Evolutionary conservation across 441 rosid genomes (phyloP), one percentile per base, ranked within the genome.

Genomic region (Manihot esculenta): DNA sequence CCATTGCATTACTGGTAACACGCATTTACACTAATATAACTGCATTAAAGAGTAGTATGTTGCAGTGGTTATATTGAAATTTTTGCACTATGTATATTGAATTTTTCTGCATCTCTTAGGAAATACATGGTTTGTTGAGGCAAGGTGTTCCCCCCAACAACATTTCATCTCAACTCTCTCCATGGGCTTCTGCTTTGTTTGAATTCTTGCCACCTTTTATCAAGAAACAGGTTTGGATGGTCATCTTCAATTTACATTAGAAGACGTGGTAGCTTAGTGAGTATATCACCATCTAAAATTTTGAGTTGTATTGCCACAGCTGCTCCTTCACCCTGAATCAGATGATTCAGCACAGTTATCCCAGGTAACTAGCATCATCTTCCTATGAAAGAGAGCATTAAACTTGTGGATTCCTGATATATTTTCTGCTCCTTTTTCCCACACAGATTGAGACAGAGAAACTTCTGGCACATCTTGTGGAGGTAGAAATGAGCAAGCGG

Each of bases 281-380:
- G 51, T 68, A 65, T 47, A 49, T 24, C n/a, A 24, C 64, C 73
- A 65, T 73, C 71, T 74, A 68, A 80, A 71, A 71, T 61, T 70
- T 64, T 62, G 33, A 57, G 74, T 14, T 80, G 62, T 76, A 15
- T 66, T 82, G 71, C 56, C 73, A 21, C 92, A 96, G 99, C 83
- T 96, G 58, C 98, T 96, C 76, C 99, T 96, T 65, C 78, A 72
- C 73, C 97, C 98, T 13, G 99, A 93, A 82, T 96, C 98, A 68
- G 98, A 96, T 85, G 97, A 96, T 81, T 93, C 99, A 62, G 99
- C 99, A 26, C 99, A 93, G 86, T 73, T 96, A 81, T 96, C 99
- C 71, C 99, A 96, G 97, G 99, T 96, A 81, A 71, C 45, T 66
- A 64, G 64, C 48, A 66, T 69, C 61, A 41, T 71, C 66, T 75